Evolutionary conservation across 257 asterid genomes (phyloP).

Genomic region (Striga asiatica): DNA sequence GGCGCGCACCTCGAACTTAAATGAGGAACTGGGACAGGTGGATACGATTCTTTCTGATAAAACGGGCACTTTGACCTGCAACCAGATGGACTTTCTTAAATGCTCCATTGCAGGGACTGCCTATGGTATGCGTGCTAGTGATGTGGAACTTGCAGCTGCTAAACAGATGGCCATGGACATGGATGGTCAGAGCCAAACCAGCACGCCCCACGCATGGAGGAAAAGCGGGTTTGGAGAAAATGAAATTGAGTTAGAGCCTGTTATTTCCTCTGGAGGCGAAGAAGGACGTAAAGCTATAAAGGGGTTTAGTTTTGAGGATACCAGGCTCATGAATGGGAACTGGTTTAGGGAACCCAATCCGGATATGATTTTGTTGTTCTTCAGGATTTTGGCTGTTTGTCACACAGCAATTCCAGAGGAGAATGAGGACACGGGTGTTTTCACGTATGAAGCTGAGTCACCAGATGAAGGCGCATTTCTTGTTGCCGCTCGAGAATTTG

Average conservation of each 20-base stretch:
- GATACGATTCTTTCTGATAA: conserved; percentile 94
- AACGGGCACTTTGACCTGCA: conserved; percentile 97
- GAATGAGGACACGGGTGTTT: conserved; percentile 57
- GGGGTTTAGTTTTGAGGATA: conserved; percentile 95
- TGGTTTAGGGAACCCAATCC: conserved; percentile 68
- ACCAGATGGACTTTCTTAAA: conserved; percentile 97
- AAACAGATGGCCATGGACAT: conserved; percentile 91
- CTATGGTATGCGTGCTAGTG: conserved; percentile 78
- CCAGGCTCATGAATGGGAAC: conserved; percentile 79
- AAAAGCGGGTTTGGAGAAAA: conserved; percentile 30
- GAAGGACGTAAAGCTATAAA: conserved; percentile 41
- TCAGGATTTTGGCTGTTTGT: conserved; percentile 75
- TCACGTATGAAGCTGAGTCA: conserved; percentile 87
- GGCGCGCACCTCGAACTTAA: conserved; percentile 92
- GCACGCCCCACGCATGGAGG: conserved; percentile 35
- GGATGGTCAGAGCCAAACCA: conserved; percentile 45
- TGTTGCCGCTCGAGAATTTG: conserved; percentile 95
- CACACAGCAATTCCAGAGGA: conserved; percentile 96
- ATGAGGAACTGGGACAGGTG: conserved; percentile 95
- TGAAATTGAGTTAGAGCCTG: conserved; percentile 69
- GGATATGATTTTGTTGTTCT: conserved; percentile 53
- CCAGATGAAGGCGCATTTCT: conserved; percentile 97
- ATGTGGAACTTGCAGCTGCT: conserved; percentile 94
- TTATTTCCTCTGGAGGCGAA: conserved; percentile 43
- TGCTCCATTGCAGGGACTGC: conserved; percentile 90